Evolutionary conservation across 345 rosid genomes (phyloP), one percentile per base, ranked within the genome.

Genomic region (Bretschneidera sinensis): DNA sequence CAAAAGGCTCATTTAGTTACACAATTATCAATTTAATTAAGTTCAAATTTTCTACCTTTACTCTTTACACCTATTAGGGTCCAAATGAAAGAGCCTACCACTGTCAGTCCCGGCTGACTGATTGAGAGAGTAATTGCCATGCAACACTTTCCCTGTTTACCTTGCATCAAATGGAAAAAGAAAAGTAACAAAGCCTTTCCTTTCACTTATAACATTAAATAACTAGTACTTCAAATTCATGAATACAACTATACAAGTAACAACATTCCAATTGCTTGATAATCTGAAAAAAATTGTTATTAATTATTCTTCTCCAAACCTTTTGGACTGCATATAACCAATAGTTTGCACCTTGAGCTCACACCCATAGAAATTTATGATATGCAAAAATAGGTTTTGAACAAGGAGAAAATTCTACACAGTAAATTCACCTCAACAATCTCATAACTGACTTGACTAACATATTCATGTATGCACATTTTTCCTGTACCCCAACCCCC

Each of bases 381-480:
- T 39, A 39, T 11, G 45, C 45, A 39, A 39, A 39, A 39, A 39
- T 39, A 39, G 45, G 45, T 5, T 39, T 4, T 39, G 45, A 39
- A 11, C 45, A 39, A 39, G 5, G 15, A 39, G 45, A 39, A n/a
- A n/a, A 39, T 39, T n/a, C 22, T 63, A 21, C 61, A 60, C 50
- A 43, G 48, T 62, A 62, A 62, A 52, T 25, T 51, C 28, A 51
- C 59, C 67, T 51, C 48, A 57, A 49, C 43, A 69, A 25, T 17
- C 58, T 35, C 67, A 19, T 17, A 35, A 56, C 67, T 57, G 73
- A 43, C 48, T 62, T 55, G 19, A 59, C 66, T 71, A 59, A 55
- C 35, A 71, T 10, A 62, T 71, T 60, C 62, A 71, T 60, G 55
- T 71, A 71, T 60, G 69, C 65, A 71, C 70, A 71, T 51, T 48